Base-by-base conservation (phyloP, 768 basidiomycete genomes). In the Hericium erinaceus region DNA sequence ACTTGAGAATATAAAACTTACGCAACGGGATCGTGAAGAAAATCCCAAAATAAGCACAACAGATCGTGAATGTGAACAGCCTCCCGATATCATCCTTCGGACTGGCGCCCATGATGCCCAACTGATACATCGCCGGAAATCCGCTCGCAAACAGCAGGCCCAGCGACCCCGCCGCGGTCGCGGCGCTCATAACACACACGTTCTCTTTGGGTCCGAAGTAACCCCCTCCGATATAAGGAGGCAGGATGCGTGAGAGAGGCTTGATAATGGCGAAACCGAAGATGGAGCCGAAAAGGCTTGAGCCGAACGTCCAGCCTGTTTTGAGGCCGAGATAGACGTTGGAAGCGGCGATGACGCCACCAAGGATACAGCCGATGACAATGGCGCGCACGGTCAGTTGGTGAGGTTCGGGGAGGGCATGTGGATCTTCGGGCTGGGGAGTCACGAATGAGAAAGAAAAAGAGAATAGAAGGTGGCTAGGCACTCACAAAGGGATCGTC, bases 241-340 rank as follows among this genome's bases (percentile, higher is more conserved):
- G 80, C 24, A 80, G 59, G 7, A 76, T 67, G 55, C 69, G 79
- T 18, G 80, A 78, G 24, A 84, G 54, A 1, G 81, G 76, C 60
- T 84, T 82, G 55, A 84, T 69, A 60, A 83, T 83, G 24, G 81
- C 80, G 62, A 78, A 83, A 51, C 80, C 81, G 61, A 82, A 81
- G 60, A 81, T 82, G 39, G 80, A 74, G 72, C 74, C 59, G 44
- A 48, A 33, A 2, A 20, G 39, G 57, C 81, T 80, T 33, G 81
- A 78, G 33, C 82, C 83, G 66, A 85, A 84, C 2, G 81, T 83
- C 66, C 82, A 83, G 22, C 83, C 84, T 1, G 84, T 84, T 71
- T 86, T 85, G 58, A 85, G 68, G 40, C 85, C 82, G 20, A 85
- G 79, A 66, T 87, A 85, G 58, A 87, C 80, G 66, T 83, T 83